These are phyloP conservation scores for Hansenula sp. DNA, from an alignment of 1,139 yeast species.

Conservation along the genomic window DNA sequence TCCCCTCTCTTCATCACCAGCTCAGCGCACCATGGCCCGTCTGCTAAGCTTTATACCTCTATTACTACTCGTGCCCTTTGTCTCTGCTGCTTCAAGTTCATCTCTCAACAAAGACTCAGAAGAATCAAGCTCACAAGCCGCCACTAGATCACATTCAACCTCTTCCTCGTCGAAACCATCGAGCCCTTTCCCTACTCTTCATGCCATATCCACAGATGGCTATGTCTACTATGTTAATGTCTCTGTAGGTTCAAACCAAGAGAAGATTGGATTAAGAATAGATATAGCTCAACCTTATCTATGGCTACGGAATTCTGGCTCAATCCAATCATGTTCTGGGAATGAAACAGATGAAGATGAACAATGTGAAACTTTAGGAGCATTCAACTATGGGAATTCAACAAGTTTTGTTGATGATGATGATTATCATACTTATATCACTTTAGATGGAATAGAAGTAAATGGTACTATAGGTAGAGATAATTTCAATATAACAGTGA, in stretches of 20 bases:
- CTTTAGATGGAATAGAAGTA: conserved; percentile 15
- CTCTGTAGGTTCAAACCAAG: conserved; percentile 33
- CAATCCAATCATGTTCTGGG: conserved; percentile 6
- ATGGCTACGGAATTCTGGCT: conserved; percentile 29
- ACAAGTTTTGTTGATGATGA: conserved; percentile 1
- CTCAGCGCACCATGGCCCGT: conserved; percentile 1
- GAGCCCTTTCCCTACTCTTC: conserved; percentile 7
- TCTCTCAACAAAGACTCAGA: too few species aligned
- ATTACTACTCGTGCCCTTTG: background rate
- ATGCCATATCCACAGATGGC: conserved; percentile 3
- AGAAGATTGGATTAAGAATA: conserved; percentile 30
- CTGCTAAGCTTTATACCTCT: background rate
- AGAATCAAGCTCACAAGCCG: background rate
- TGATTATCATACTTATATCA: conserved; percentile 5
- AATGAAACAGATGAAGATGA: background rate
- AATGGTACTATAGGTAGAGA: conserved; percentile 17
- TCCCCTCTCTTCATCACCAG: too few species aligned
- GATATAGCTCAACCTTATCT: conserved; percentile 39
- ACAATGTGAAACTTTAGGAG: background rate
- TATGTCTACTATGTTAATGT: conserved; percentile 29
- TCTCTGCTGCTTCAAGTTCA: too few species aligned
- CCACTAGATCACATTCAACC: background rate
- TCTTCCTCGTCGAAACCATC: background rate
- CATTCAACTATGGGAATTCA: background rate
- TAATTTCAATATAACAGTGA: background rate